Base-by-base conservation (phyloP, 345 rosid genomes). In the Draba incana region DNA sequence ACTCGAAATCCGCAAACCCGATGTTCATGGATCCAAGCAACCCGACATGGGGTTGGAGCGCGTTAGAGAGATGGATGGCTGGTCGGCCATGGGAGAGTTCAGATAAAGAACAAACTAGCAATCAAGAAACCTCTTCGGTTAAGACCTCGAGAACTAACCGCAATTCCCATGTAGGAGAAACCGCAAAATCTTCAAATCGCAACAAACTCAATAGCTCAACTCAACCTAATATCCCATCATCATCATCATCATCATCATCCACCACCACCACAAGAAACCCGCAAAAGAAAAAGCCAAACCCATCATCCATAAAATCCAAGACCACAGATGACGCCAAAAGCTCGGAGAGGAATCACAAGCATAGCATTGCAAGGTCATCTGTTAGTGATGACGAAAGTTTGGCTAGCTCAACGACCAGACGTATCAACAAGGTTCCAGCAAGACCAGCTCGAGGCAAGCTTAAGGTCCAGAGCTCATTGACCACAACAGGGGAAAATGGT, bases 1-100 rank as follows among this genome's bases (percentile, higher is more conserved):
- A 79, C 39, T 30, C 84, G 9, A 83, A 71, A 73, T 47, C 79
- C 49, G 76, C 75, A 43, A 82, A 75, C 47, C 81, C 85, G 5
- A 70, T 70, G 76, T 91, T 91, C 79, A 83, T 85, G 87, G 92
- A 84, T 80, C 87, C 84, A 8, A 84, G 72, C 76, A 87, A 89
- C 74, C 96, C 92, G 12, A 66, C 85, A 16, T 94, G 99, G 99
- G 98, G 99, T 54, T 94, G 99, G 99, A 86, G 96, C 78, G 97
- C 96, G 76, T 88, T 63, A 6, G 99, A 92, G 64, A 78, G 98
- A 57, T 89, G 98, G 98, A 87, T 86, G 87, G 88, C 96, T 53
- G 83, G 92, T 4, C 84, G 82, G 70, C 88, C 97, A 68, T 88
- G 96, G 92, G 96, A 92, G 69, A 78, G 60, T 69, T 63, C 74